Percentiles rank a stretch among this genome's conserved stretches.
Conservation (phyloP, 2,329 filamentous ascomycete genomes). For the Fusarium nodosum region DNA sequence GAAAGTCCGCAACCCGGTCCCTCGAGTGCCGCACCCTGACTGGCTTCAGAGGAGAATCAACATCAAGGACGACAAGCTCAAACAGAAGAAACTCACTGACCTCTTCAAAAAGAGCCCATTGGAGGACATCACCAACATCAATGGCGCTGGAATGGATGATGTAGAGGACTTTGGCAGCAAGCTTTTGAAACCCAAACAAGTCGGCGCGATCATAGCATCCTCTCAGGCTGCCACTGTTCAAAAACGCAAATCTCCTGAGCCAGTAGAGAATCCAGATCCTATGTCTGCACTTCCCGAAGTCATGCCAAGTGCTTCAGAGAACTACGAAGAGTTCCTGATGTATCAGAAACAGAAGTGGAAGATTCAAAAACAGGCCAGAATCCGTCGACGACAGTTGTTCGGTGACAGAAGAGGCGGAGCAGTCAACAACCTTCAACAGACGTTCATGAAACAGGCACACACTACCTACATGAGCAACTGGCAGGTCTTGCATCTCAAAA, state of each 20-base stretch:
- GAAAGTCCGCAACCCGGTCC: constrained; percentile 94
- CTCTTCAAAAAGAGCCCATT: constrained; percentile 77
- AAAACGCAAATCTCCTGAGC: constrained; percentile 82
- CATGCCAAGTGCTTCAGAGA: constrained; percentile 86
- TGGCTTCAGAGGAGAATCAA: constrained; percentile 96
- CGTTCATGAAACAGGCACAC: constrained; percentile 93
- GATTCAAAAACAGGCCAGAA: constrained; percentile 91
- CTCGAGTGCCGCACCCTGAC: constrained; percentile 92
- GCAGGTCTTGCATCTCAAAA: constrained; percentile 90
- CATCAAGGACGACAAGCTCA: constrained; percentile 95
- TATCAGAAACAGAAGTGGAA: constrained; percentile 99
- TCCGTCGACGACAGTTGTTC: constrained; percentile 89
- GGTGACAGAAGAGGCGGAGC: constrained; percentile 77
- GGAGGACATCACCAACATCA: constrained; percentile 78
- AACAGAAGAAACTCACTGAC: constrained; percentile 99
- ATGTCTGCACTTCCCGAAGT: constrained; percentile 84
- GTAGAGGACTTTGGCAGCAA: constrained; percentile 85
- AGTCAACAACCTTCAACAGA: constrained; percentile 71
- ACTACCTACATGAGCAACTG: constrained; percentile 91
- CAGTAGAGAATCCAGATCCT: constrained; percentile 77
- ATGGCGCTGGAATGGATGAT: constrained; percentile 69
- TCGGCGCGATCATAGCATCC: constrained; percentile 67
- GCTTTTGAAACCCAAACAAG: constrained; percentile 74
- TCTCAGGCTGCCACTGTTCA: constrained; percentile 67
- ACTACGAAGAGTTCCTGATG: constrained; percentile 88